phyloP scores from a whole-genome alignment of 78 protist genomes.

The Thecamonas trahens region DNA sequence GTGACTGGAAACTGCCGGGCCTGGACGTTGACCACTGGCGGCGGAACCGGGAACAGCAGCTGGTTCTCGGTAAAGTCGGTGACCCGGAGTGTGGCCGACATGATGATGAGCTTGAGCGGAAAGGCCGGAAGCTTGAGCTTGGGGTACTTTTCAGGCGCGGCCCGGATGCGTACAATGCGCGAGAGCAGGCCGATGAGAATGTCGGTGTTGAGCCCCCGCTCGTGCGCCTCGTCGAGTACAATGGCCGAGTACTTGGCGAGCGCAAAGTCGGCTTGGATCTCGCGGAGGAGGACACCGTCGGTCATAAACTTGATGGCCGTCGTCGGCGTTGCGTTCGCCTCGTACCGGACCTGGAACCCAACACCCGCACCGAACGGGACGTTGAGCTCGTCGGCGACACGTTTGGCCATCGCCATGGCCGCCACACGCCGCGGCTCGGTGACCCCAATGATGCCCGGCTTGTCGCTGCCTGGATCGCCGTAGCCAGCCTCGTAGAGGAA shows the following conservation, averaged over 20 bases:
- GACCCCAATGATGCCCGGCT: constrained; percentile 84
- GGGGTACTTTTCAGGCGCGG: not conserved
- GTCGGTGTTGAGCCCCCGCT: constrained; percentile 79
- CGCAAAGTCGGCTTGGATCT: constrained; percentile 74
- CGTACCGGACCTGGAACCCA: constrained; percentile 70
- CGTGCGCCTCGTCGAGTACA: constrained; percentile 98
- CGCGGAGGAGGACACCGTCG: constrained; percentile 79
- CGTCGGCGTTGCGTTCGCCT: constrained; percentile 16
- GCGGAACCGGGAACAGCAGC: constrained; percentile 56
- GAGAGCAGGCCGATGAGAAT: constrained; percentile 93
- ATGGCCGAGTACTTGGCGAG: constrained; percentile 73
- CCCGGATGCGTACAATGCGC: constrained; percentile 78
- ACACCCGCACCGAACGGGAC: not conserved
- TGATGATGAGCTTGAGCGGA: constrained; percentile 93
- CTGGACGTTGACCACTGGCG: constrained; percentile 64
- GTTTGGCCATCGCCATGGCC: constrained; percentile 80
- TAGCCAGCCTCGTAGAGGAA: constrained; percentile 88
- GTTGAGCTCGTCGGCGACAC: constrained; percentile 92
- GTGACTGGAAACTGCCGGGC: constrained; percentile 82
- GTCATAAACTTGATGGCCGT: constrained; percentile 92
- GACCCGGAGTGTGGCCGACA: constrained; percentile 96
- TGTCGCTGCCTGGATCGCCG: constrained; percentile 6
- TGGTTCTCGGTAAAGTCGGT: constrained; percentile 75
- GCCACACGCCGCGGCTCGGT: constrained; percentile 99
- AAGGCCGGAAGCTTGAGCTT: not conserved